Conservation (phyloP, 805 yeast genomes). For the Ogataea corticis region DNA sequence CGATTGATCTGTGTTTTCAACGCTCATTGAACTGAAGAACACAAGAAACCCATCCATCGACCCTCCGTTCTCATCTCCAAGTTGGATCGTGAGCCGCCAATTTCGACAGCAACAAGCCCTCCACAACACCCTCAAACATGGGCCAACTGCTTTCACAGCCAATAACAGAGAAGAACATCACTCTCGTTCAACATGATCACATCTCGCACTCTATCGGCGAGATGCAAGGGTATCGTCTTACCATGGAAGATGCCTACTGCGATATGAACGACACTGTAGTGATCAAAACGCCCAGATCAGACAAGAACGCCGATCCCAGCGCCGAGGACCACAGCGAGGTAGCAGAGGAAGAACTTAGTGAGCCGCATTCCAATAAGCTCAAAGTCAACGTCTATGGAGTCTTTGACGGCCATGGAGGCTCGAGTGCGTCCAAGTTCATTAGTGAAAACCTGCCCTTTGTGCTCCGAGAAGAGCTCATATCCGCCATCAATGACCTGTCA, state of each 20-base stretch:
- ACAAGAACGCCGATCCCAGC: not conserved
- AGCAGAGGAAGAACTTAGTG: not conserved
- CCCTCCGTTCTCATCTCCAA: too few relatives aligned
- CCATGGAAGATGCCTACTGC: slow-evolving; percentile 77
- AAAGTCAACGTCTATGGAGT: slow-evolving; percentile 58
- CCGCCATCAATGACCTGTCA: slow-evolving; percentile 19
- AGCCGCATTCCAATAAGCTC: slow-evolving; percentile 2
- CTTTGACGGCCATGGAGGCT: slow-evolving; percentile 85
- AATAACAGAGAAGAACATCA: slow-evolving; percentile 63
- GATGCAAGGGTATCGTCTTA: slow-evolving; percentile 75
- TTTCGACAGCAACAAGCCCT: not conserved
- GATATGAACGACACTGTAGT: slow-evolving; percentile 39
- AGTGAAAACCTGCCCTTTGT: slow-evolving; percentile 40
- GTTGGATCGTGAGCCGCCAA: not conserved
- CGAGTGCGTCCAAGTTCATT: slow-evolving; percentile 55
- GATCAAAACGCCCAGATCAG: not conserved
- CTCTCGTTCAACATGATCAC: slow-evolving; percentile 44
- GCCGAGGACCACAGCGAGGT: not conserved
- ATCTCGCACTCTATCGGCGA: slow-evolving; percentile 65
- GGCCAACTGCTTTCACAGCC: slow-evolving; percentile 78
- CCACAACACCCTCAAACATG: slow-evolving; percentile 39
- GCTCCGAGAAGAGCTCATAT: slow-evolving; percentile 20
- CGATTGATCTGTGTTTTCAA: too few relatives aligned
- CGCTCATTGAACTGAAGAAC: too few relatives aligned
- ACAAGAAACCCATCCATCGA: too few relatives aligned